Base-by-base conservation (phyloP, 495 filamentous ascomycete species). In the Neurospora sp. region DNA sequence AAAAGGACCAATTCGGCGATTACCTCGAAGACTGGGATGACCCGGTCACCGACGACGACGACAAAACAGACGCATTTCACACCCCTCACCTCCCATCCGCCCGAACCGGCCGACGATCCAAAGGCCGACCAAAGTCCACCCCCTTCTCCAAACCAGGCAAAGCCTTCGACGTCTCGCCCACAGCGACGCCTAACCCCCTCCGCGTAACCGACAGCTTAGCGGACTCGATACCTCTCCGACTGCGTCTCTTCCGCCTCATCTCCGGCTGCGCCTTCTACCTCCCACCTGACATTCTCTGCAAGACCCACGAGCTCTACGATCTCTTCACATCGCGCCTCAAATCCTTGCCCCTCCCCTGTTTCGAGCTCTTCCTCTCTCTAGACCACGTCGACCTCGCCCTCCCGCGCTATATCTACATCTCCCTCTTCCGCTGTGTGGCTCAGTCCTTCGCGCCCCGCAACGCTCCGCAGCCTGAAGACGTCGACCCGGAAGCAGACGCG, bases 251-350 rank as follows among this genome's bases (percentile, higher is more conserved):
- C 72, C 83, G 80, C 16, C 70, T 83, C 17, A 72, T 81, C 3
- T 79, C 79, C 3, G 71, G 70, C 9, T 75, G 73, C 2, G 68
- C 78, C 35, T 74, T 77, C 41, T 74, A 78, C 68, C 70, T 84
- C 10, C 14, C 53, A 8, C 75, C 74, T 20, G 73, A 75, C 37
- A 41, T 77, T 37, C 79, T 88, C 76, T 83, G 85, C 14, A 80
- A 79, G 31, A 84, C 92, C 44, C 85, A 86, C 1, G 87, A 89
- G 7, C 87, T 96, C 73, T 94, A 93, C 81, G 86, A 91, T 72
- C 81, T 86, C 22, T 91, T 90, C 73, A 85, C 87, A 69, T 88
- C 90, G 45, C 87, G 87, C 71, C 85, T 96, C 22, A 86, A 89
- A 20, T 84, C 84, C 37, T 84, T 94, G 3, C 88, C 93, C 0